Evolutionary conservation across 257 asterid genomes (phyloP).

Genomic region (Leptodermis oblonga): DNA sequence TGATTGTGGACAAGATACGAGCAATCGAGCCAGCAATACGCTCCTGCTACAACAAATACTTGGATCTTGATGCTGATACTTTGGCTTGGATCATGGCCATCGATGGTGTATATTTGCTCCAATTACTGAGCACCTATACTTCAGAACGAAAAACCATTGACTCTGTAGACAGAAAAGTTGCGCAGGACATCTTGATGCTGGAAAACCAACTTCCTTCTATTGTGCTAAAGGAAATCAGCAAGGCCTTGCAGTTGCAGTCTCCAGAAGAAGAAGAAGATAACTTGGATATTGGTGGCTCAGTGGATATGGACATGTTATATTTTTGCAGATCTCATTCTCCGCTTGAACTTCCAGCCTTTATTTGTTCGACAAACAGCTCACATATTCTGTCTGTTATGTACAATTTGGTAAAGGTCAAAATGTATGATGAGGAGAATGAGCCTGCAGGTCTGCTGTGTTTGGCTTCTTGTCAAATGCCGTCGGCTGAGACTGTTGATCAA

Average conservation of each 20-base stretch:
- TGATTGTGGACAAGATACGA: slow-evolving; percentile 4
- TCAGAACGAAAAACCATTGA: not conserved
- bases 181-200: slow-evolving; percentile 29
- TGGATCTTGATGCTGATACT: slow-evolving; percentile 28
- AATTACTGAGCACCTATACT: slow-evolving; percentile 26
- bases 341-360: slow-evolving; percentile 4
- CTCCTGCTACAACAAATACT: slow-evolving; percentile 25
- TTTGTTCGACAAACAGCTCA: not conserved
- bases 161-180: not conserved
- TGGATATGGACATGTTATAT: not conserved
- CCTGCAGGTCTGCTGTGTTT: too few species aligned
- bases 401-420: not conserved
- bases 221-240: slow-evolving; percentile 17
- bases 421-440: too few species aligned
- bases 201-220: slow-evolving; percentile 44
- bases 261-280: not conserved
- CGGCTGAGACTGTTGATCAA: not conserved
- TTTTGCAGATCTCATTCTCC: slow-evolving; percentile 31
- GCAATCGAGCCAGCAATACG: slow-evolving; percentile 17
- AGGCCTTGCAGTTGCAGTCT: slow-evolving; percentile 4
- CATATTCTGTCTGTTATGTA: not conserved
- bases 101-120: too few species aligned
- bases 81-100: slow-evolving; percentile 37
- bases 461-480: too few species aligned
- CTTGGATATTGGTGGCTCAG: too few species aligned